Conservation (phyloP, 768 basidiomycete genomes). For the Kwoniella mangroviensis region DNA sequence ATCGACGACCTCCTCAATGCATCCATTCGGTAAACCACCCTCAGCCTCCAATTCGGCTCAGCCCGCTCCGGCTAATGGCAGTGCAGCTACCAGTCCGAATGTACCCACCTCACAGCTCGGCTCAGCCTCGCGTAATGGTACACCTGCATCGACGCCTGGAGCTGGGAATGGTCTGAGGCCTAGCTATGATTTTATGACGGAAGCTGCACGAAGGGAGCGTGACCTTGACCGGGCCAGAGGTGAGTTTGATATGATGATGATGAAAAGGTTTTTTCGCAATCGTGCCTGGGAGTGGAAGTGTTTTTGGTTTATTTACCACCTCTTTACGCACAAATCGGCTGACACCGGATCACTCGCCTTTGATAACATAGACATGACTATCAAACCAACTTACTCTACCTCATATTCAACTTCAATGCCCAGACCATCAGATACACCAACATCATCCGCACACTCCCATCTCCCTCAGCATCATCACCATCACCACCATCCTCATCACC, state of each 20-base stretch:
- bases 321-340: constrained; percentile 2
- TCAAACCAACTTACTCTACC: constrained; percentile 5
- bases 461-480: constrained; percentile 21
- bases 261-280: background rate
- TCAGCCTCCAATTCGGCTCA: constrained; percentile 7
- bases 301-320: background rate
- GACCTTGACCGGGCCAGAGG: constrained; percentile 26
- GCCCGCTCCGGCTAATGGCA: constrained; percentile 5
- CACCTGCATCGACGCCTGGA: constrained; percentile 8
- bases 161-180: constrained; percentile 21
- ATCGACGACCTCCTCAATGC: constrained; percentile 11
- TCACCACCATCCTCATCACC: constrained; percentile 16
- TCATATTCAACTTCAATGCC: constrained; percentile 6
- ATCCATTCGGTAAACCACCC: constrained; percentile 15
- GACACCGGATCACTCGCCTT: background rate
- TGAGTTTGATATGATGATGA: constrained; percentile 16
- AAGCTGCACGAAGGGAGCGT: constrained; percentile 18
- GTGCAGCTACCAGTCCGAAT: constrained; percentile 18
- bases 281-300: background rate
- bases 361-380: background rate
- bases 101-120: constrained; percentile 13
- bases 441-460: background rate
- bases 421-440: constrained; percentile 14
- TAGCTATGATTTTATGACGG: constrained; percentile 19
- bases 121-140: constrained; percentile 12